Evolutionary conservation across 2,329 filamentous ascomycete genomes (phyloP), one percentile per base, ranked within the genome.

Genomic region (Stenocarpella maydis): DNA sequence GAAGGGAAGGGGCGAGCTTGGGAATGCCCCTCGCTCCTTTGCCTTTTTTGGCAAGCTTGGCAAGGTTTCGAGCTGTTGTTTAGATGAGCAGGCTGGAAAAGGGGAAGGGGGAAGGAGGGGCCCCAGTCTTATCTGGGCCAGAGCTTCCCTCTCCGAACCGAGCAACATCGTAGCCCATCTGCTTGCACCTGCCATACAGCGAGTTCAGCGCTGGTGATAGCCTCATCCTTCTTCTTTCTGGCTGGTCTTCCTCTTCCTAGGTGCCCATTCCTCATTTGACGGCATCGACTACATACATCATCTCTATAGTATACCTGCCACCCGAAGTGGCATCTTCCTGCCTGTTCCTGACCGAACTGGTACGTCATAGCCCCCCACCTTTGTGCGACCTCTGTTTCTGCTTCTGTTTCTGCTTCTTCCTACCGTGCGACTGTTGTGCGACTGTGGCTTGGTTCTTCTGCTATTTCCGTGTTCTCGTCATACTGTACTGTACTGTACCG

Each of bases 321-420:
- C 26, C 12, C 34, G 5, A 26, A 9, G n/a, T 31, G 10, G 26
- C 10, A 61, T 34, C 5, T 7, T 19, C 19, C 41, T 21, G 34
- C 34, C 12, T 58, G 41, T 61, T 34, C 58, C 26, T 61, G 58
- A 31, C 41, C 58, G 47, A 61, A 19, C 43, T 24, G 58, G 58
- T 61, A 61, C 58, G 58, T 61, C 58, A 61, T 61, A 34, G 58
- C 41, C 58, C 58, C 58, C 47, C 58, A 41, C 47, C 34, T 41
- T 61, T 26, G 19, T 41, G 47, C 58, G 17, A 61, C 41, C 47
- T 19, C 41, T 37, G 31, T 34, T 2, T 28, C 24, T 43, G n/a
- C 6, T 12, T 19, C 41, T 47, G 41, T 28, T 31, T 47, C 19
- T n/a, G 21, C 41, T n/a, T n/a, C n/a, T n/a, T n/a, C n/a, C n/a